Conservation (phyloP, 164 flowering plant genomes). For the Chimonanthus praecox region DNA sequence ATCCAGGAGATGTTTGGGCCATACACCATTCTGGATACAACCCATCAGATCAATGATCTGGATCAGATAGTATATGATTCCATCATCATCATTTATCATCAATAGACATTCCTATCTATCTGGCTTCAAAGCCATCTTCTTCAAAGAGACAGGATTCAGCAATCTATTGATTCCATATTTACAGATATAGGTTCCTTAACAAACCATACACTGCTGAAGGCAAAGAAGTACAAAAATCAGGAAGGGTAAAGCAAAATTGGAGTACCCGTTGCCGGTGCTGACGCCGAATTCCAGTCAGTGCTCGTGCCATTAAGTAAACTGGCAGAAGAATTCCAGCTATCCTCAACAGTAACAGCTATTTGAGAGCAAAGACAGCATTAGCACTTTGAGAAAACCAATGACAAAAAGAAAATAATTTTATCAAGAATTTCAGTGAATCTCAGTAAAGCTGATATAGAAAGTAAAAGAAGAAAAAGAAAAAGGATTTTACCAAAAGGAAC, state of each 20-base stretch:
- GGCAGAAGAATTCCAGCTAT: slow-evolving; percentile 65
- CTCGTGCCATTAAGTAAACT: slow-evolving; percentile 54
- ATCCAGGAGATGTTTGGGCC: no score
- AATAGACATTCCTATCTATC: neutral
- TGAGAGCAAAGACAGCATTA: neutral
- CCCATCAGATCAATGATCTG: no score
- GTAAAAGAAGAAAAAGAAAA: no score
- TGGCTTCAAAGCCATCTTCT: neutral
- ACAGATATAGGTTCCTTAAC: neutral
- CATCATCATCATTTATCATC: no score
- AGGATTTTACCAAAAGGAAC: neutral
- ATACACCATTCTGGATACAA: no score
- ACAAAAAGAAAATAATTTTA: neutral
- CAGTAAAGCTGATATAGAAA: no score
- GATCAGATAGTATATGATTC: no score
- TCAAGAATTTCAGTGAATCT: no score
- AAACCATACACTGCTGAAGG: neutral
- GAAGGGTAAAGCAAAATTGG: neutral
- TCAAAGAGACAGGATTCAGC: neutral
- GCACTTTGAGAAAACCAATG: neutral
- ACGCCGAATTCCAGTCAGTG: slow-evolving; percentile 43
- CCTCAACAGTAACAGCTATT: slow-evolving; percentile 52
- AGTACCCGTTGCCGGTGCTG: slow-evolving; percentile 43
- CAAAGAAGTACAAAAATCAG: neutral
- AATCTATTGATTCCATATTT: neutral